Evolutionary conservation across 139 green algal genomes (phyloP).

Genomic region (Auxenochlorella pyrenoidosa): DNA sequence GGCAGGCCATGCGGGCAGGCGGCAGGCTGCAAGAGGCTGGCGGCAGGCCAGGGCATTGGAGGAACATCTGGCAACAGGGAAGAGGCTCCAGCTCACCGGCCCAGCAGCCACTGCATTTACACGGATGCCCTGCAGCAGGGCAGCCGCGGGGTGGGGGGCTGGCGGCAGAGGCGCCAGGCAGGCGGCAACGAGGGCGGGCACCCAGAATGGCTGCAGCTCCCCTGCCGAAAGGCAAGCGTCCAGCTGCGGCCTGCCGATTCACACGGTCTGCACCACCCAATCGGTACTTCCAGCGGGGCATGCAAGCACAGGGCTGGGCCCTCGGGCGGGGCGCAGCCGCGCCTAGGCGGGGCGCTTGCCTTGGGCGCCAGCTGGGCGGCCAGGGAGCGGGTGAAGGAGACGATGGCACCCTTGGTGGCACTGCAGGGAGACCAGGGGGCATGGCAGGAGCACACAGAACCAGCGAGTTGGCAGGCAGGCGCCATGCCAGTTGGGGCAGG

Average conservation of each 20-base stretch:
- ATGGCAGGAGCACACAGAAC: neutral
- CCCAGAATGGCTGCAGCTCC: neutral
- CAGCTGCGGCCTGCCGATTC: too few species aligned
- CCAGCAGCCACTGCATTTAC: conserved; percentile 82
- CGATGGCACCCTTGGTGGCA: conserved; percentile 75
- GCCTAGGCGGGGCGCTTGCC: neutral
- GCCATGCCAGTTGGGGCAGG: too few species aligned
- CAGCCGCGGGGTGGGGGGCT: too few species aligned
- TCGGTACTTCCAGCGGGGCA: too few species aligned
- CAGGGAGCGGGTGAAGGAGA: conserved; percentile 66
- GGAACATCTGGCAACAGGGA: too few species aligned
- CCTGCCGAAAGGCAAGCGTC: too few species aligned
- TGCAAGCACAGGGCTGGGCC: too few species aligned
- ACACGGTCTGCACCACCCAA: too few species aligned
- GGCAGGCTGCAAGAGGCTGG: neutral
- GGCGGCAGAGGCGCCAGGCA: neutral
- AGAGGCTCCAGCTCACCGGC: conserved; percentile 38
- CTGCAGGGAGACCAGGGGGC: conserved; percentile 41
- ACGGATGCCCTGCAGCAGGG: conserved; percentile 70
- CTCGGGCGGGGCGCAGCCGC: too few species aligned
- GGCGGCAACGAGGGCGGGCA: neutral
- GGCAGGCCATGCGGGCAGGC: neutral
- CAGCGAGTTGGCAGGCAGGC: neutral
- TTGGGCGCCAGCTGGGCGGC: conserved; percentile 53
- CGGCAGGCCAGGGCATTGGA: too few species aligned